Evolutionary conservation across 805 yeast genomes (phyloP), one percentile per base, ranked within the genome.

Genomic region (Maudiozyma serrabonitensis): DNA sequence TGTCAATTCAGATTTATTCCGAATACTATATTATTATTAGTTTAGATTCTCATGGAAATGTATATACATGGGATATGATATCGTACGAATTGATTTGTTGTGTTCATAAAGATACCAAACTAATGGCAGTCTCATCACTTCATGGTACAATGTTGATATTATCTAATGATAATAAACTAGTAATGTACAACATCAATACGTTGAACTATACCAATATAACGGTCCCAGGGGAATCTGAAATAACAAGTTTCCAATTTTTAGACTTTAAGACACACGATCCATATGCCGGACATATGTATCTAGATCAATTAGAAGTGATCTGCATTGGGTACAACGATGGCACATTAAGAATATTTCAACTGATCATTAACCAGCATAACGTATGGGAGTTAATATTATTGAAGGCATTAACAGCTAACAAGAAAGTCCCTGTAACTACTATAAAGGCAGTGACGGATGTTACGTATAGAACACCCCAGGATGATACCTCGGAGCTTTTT

Each of bases 41-140:
- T 52, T 62, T 78, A 23, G 88, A 84, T 59, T 56, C 48, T 0
- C 67, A 61, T 8, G 91, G 95, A 0, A 62, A 62, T 2, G 76
- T 80, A 2, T 72, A 73, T 18, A 53, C 81, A 4, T 87, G 95
- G 91, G 87, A 87, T 56, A 55, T 80, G 39, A 72, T 80, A 1
- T 61, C 81, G 31, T 71, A 70, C 46, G 73, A 73, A 46, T 72
- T 75, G 41, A 74, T 84, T 3, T 64, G 86, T 49, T 59, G 61
- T 38, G 52, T 61, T 6, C 52, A 59, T 8, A 46, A 52, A 6
- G 55, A 50, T 6, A 68, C 61, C 18, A 53, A 53, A 2, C 60
- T 69, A 15, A 61, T 73, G 4, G 69, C 78, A 2, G 72, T 82
- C 23, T 78, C 84, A 0, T 72, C 75, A 55, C 78, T 75, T 44